Evolutionary conservation across 192 early-diverging fungal genomes (phyloP), one percentile per base, ranked within the genome.

Genomic region (Backusella tuberculispora): DNA sequence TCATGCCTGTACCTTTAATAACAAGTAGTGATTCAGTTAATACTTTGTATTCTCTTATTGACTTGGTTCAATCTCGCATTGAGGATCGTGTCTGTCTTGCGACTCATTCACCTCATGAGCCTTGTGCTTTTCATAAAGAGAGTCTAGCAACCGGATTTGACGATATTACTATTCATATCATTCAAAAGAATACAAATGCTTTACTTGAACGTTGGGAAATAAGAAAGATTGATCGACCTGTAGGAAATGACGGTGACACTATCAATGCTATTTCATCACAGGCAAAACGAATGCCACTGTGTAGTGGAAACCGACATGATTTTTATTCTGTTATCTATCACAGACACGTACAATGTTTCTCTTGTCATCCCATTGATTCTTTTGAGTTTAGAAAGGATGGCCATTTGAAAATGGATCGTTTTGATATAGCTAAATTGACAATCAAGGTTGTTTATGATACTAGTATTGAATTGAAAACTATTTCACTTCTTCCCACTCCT

Each of bases 1-100:
- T 71, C 37, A 63, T 73, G 68, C 68, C 68, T 42, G 41, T 67
- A 12, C 66, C 66, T 42, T 38, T 67, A 67, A 67, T 42, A 43
- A 43, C 19, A 19, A 38, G 6, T 40, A 65, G 34, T 65, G 41
- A 67, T 43, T 21, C 37, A 43, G 41, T 43, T 43, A 12, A 21
- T 24, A 13, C 53, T 6, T 26, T 60, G 21, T 26, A 19, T 26
- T 60, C 53, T 60, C 53, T 60, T 60, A 4, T 60, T 26, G 53
- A 60, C 21, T 60, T 26, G 26, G 53, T 60, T 3, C 53, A 60
- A 12, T 60, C 53, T 60, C 53, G 53, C 53, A 60, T 60, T 60
- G 53, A 60, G 21, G 53, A 60, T 10, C 7, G 24, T 60, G 19
- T 24, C 8, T 60, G 53, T 60, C 53, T 60, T 60, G 53, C 53